Conservation (phyloP, 2,329 filamentous ascomycete species). For the Penicillium verrucosum region DNA sequence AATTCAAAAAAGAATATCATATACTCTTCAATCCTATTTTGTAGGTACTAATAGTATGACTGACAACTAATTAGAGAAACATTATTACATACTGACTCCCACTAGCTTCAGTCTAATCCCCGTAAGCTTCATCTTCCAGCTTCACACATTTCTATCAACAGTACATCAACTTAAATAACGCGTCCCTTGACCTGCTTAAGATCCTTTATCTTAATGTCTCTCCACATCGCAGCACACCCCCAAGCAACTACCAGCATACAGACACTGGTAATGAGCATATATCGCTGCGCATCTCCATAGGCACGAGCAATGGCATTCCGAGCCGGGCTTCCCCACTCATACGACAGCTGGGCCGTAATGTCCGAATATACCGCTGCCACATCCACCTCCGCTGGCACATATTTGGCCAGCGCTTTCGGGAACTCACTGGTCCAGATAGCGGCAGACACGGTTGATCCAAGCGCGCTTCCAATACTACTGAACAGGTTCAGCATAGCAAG, state of each 20-base stretch:
- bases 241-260: slow-evolving; percentile 45
- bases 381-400: neutral
- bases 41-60: neutral
- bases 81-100: neutral
- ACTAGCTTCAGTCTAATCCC: neutral
- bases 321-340: slow-evolving; percentile 36
- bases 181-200: slow-evolving; percentile 6
- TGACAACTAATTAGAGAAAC: neutral
- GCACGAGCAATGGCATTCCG: slow-evolving; percentile 44
- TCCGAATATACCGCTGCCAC: neutral
- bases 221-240: slow-evolving; percentile 6
- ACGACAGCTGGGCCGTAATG: slow-evolving; percentile 3
- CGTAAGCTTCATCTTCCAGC: neutral
- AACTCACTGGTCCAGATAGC: slow-evolving; percentile 23
- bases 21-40: neutral
- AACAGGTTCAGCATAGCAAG: slow-evolving; percentile 17
- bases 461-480: slow-evolving; percentile 12
- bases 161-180: neutral
- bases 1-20: neutral
- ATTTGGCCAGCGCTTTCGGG: slow-evolving; percentile 5
- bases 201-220: slow-evolving; percentile 6
- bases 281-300: slow-evolving; percentile 46
- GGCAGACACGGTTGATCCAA: slow-evolving; percentile 19
- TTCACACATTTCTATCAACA: too few relatives aligned
- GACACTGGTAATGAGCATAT: slow-evolving; percentile 50